phyloP scores from a whole-genome alignment of 495 filamentous ascomycete genomes.

The Penicillium salamii region DNA sequence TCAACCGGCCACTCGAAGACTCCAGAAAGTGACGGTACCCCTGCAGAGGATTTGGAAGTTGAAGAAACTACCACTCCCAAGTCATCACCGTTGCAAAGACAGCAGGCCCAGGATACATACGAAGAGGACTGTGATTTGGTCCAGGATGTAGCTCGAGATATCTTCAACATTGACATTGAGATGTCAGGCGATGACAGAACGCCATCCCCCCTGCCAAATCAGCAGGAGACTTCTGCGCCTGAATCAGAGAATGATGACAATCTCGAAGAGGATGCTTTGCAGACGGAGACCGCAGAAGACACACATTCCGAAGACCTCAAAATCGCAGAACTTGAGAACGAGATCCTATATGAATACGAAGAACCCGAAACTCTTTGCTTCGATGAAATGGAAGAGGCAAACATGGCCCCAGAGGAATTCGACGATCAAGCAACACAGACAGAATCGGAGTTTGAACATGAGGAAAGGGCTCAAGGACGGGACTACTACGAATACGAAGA shows the following conservation, averaged over 20 bases:
- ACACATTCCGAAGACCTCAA: background rate
- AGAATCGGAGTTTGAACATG: background rate
- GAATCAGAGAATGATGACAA: conserved; percentile 13
- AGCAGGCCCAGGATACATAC: background rate
- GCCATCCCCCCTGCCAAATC: conserved; percentile 6
- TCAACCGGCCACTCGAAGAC: background rate
- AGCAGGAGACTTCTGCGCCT: background rate
- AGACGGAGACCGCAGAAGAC: background rate
- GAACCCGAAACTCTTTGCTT: conserved; percentile 26
- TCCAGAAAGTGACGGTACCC: background rate
- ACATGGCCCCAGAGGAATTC: conserved; percentile 6
- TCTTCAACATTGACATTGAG: conserved; percentile 27
- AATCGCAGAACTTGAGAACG: background rate
- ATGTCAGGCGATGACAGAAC: conserved; percentile 10
- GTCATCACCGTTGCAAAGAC: background rate
- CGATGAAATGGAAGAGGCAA: conserved; percentile 20
- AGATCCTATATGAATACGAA: conserved; percentile 17
- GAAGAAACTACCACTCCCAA: background rate
- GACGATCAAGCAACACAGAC: background rate
- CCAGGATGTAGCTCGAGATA: conserved; percentile 26
- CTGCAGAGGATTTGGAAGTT: background rate
- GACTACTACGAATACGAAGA: conserved; percentile 21
- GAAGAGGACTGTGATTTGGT: conserved; percentile 21
- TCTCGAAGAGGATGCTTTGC: background rate
- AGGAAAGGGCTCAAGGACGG: conserved; percentile 2